Evolutionary conservation across 371 early-diverging fungal species (phyloP).

Genomic region (Actinomucor elegans): DNA sequence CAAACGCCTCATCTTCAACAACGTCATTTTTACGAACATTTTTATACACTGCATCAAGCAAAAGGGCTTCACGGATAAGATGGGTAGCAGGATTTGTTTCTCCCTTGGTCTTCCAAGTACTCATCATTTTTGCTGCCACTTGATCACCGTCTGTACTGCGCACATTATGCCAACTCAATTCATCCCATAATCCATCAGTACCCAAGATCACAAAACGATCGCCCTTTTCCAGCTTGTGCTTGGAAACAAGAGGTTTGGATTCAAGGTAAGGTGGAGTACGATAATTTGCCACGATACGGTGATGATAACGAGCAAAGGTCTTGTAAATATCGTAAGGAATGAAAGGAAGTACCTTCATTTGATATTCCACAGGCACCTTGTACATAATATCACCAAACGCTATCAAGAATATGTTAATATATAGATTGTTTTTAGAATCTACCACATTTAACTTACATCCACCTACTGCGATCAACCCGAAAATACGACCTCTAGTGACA

Average conservation of each 20-base stretch:
- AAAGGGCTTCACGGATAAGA: conserved; percentile 77
- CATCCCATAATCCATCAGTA: conserved; percentile 94
- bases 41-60: conserved; percentile 42
- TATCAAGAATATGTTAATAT: conserved; percentile 45
- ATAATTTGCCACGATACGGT: conserved; percentile 66
- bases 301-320: conserved; percentile 59
- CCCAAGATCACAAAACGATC: conserved; percentile 89
- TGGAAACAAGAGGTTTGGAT: conserved; percentile 81
- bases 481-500: conserved; percentile 43
- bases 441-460: conserved; percentile 36
- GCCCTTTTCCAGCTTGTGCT: conserved; percentile 61
- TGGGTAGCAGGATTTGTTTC: conserved; percentile 87
- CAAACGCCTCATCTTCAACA: conserved; percentile 30
- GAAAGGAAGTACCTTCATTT: conserved; percentile 52
- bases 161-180: conserved; percentile 72
- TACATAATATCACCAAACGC: conserved; percentile 84
- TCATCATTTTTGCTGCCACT: conserved; percentile 38
- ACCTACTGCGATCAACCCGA: conserved; percentile 53
- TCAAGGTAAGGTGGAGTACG: conserved; percentile 92
- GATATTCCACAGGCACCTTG: conserved; percentile 73
- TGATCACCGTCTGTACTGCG: conserved; percentile 42
- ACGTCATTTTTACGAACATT: conserved; percentile 28
- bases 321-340: conserved; percentile 59
- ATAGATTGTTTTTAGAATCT: not conserved
- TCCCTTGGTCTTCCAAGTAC: conserved; percentile 19